phyloP scores from a whole-genome alignment of 2,329 filamentous ascomycete genomes.

The Colletotrichum melonis region DNA sequence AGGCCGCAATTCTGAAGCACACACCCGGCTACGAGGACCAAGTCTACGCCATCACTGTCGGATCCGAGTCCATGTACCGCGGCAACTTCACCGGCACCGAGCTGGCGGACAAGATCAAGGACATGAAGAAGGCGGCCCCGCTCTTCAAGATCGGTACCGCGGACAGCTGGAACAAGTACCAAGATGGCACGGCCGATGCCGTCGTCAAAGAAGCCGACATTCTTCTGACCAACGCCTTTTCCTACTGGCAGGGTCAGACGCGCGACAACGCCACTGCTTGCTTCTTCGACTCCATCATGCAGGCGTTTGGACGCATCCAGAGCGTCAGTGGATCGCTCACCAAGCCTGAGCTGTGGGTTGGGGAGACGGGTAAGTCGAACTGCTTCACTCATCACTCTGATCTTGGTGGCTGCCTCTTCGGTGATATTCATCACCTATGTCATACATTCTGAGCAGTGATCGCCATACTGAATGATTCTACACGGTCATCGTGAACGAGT shows the following conservation, averaged over 20 bases:
- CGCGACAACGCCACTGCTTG: slow-evolving; percentile 66
- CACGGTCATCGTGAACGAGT: neutral
- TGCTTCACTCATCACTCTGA: neutral
- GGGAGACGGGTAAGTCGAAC: slow-evolving; percentile 62
- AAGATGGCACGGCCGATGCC: slow-evolving; percentile 74
- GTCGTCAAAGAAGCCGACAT: slow-evolving; percentile 71
- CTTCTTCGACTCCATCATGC: slow-evolving; percentile 75
- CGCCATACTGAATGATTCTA: neutral
- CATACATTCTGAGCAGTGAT: neutral
- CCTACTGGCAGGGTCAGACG: slow-evolving; percentile 76
- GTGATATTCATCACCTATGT: neutral
- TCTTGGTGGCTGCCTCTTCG: neutral
- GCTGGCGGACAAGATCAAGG: slow-evolving; percentile 70
- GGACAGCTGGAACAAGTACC: slow-evolving; percentile 79
- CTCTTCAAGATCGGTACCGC: slow-evolving; percentile 72
- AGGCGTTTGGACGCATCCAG: slow-evolving; percentile 73
- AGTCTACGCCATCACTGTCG: slow-evolving; percentile 77
- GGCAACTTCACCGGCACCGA: slow-evolving; percentile 71
- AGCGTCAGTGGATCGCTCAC: slow-evolving; percentile 60
- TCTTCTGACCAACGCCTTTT: slow-evolving; percentile 74
- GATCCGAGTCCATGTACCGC: slow-evolving; percentile 77
- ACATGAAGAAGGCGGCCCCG: slow-evolving; percentile 67
- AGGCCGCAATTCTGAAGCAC: slow-evolving; percentile 57
- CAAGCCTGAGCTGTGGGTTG: slow-evolving; percentile 74
- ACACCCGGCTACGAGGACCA: slow-evolving; percentile 63